Evolutionary conservation across 2,329 filamentous ascomycete species (phyloP).

Genomic region (Sclerotiophoma versabilis): DNA sequence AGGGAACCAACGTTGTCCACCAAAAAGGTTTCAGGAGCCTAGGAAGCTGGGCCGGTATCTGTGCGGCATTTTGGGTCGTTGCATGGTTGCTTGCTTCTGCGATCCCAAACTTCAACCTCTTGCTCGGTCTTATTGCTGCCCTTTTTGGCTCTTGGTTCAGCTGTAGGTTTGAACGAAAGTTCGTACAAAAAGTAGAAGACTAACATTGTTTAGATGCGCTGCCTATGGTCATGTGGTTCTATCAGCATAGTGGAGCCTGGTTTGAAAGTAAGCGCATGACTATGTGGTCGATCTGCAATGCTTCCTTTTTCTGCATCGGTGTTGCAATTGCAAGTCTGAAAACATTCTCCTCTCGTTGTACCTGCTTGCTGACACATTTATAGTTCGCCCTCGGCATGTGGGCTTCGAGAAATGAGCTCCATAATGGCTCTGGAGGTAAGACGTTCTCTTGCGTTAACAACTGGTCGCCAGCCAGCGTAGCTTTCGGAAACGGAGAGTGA

Average conservation of each 20-base stretch:
- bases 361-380: background rate
- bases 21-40: conserved; percentile 33
- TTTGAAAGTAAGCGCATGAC: conserved; percentile 53
- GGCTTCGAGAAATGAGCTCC: conserved; percentile 35
- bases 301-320: conserved; percentile 50
- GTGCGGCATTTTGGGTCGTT: conserved; percentile 63
- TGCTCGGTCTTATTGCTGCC: conserved; percentile 68
- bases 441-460: conserved; percentile 43
- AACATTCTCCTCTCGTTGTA: background rate
- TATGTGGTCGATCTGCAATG: conserved; percentile 54
- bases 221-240: conserved; percentile 56
- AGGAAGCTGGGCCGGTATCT: conserved; percentile 66
- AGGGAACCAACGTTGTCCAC: conserved; percentile 57
- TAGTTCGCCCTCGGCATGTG: conserved; percentile 42
- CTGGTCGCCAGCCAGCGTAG: conserved; percentile 30
- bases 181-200: background rate
- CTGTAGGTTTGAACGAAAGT: conserved; percentile 46
- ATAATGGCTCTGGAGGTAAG: conserved; percentile 31
- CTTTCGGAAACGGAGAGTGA: background rate
- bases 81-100: conserved; percentile 73
- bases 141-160: conserved; percentile 74
- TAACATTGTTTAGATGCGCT: conserved; percentile 44
- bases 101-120: conserved; percentile 72
- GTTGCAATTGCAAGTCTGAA: conserved; percentile 35
- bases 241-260: conserved; percentile 55